Conservation (phyloP, 2,329 filamentous ascomycete species). For the Diaporthe amygdali region DNA sequence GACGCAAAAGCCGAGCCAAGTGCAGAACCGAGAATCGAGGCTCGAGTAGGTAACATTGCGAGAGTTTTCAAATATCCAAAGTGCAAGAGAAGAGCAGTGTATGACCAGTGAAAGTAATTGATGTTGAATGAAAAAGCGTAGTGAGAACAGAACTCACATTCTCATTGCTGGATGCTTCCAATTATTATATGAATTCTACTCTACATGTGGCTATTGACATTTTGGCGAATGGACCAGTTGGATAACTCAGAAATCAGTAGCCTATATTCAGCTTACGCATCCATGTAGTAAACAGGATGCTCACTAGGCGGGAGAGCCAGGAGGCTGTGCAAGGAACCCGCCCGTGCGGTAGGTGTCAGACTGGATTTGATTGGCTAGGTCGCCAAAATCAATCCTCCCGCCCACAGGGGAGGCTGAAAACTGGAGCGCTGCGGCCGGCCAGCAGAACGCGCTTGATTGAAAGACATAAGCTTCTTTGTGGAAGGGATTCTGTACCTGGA, state of each 20-base stretch:
- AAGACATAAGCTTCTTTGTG: neutral
- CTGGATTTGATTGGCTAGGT: neutral
- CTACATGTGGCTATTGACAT: neutral
- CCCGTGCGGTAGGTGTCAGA: neutral
- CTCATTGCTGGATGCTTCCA: neutral
- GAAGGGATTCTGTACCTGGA: neutral
- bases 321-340: neutral
- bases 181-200: neutral
- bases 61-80: no score
- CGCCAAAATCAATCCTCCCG: neutral
- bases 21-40: neutral
- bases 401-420: neutral
- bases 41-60: neutral
- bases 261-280: neutral
- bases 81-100: neutral
- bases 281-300: no score
- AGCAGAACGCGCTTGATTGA: neutral
- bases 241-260: neutral
- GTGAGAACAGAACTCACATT: neutral
- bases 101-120: neutral
- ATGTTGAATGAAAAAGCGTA: neutral
- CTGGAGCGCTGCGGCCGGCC: neutral
- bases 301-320: neutral
- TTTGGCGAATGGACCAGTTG: constrained; percentile 5
- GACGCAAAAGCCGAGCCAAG: neutral